Base-by-base conservation (phyloP, 83 land plant genomes). In the Diphasiastrum complanatum region DNA sequence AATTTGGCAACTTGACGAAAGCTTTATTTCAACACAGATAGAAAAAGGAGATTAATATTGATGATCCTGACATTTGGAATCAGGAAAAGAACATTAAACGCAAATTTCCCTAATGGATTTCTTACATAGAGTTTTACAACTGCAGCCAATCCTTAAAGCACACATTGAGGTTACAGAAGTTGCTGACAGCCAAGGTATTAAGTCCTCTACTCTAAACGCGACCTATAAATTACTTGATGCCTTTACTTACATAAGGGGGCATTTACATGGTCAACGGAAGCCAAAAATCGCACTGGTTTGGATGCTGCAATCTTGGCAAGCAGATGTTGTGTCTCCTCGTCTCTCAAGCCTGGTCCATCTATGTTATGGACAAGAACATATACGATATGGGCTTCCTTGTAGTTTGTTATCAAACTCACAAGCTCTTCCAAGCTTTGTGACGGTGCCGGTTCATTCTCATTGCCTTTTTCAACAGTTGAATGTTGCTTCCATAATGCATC, bases 241-340 rank as follows among this genome's bases (percentile, higher is more conserved):
- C 16, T 18, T 4, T 20, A 60, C 95, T 80, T 79, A 95, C 99
- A 81, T 18, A 95, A 70, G 50, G 97, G 85, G 49, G 93, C 81
- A 71, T 95, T 95, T 29, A 95, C 86, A 60, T 86, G 85, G 72
- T 95, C 99, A 37, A 95, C 76, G 19, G 99, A 95, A 29, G 99
- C 89, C 66, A 90, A 70, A 38, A 95, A 34, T 18, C 85, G 84
- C 26, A 95, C 74, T 61, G 71, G 79, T 37, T 75, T 65, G 59
- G 78, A 90, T 32, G 81, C 65, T 66, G 99, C 92, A 12, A 95
- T 36, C 43, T 63, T 76, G 37, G 97, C 97, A 62, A 95, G 85
- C 40, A 34, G 56, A 43, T 76, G 82, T 66, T 95, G 99, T 20
- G 80, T 73, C 56, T 84, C 89, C 70, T 74, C 64, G 29, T 95